These are phyloP conservation scores for Sechiopsis laciniata DNA, from an alignment of 306 rosid genomes.

Conservation along the genomic window DNA sequence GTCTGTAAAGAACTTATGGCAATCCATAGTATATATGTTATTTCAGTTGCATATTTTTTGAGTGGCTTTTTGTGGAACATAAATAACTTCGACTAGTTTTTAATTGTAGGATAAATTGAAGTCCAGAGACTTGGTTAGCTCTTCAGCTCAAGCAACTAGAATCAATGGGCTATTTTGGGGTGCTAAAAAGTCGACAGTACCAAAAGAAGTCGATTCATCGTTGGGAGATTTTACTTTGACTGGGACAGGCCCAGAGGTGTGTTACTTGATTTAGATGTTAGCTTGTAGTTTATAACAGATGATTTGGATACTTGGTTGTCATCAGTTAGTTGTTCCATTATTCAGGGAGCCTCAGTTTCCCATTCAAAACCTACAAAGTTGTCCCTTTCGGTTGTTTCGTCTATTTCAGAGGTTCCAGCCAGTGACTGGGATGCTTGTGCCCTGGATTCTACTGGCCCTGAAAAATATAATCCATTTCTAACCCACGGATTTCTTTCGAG, in stretches of 20 bases:
- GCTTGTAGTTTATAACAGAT: not conserved
- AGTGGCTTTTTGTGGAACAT: not conserved
- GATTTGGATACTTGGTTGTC: not conserved
- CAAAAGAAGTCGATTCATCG: constrained; percentile 32
- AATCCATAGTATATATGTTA: not conserved
- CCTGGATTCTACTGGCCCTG: constrained; percentile 52
- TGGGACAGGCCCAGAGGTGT: constrained; percentile 35
- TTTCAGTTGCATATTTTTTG: not conserved
- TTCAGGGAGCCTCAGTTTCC: constrained; percentile 32
- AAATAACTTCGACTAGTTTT: not conserved
- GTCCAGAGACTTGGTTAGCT: constrained; percentile 24
- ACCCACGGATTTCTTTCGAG: constrained; percentile 65
- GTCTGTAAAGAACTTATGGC: not conserved
- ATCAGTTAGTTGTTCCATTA: constrained; percentile 18
- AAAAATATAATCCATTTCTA: constrained; percentile 70
- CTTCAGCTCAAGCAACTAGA: constrained; percentile 29
- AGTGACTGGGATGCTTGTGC: constrained; percentile 82
- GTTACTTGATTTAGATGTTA: not conserved
- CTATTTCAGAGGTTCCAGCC: constrained; percentile 65
- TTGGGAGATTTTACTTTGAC: constrained; percentile 43
- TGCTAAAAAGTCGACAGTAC: constrained; percentile 36
- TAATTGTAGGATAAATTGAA: constrained; percentile 32
- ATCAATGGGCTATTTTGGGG: constrained; percentile 61
- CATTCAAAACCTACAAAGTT: constrained; percentile 34
- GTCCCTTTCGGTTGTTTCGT: constrained; percentile 52